phyloP scores from a whole-genome alignment of 768 basidiomycete species.

The Phanerochaete sordida region DNA sequence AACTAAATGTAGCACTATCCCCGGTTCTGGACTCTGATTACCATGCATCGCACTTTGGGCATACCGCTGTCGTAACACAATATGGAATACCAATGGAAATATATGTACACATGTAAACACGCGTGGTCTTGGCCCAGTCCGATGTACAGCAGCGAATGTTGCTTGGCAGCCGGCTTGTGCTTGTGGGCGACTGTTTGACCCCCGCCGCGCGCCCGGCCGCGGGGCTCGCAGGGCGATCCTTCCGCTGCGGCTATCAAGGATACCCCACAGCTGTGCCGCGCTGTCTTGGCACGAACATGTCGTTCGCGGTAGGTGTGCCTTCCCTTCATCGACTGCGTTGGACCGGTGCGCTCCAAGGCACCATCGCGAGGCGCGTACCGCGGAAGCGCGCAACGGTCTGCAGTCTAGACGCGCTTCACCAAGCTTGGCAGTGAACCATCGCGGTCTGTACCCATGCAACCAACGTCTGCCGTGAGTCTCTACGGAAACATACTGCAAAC shows the following conservation, averaged over 20 bases:
- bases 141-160: neutral
- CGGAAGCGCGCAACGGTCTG: neutral
- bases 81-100: neutral
- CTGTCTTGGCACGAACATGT: neutral
- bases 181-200: conserved; percentile 4
- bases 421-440: too few relatives aligned
- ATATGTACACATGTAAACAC: neutral
- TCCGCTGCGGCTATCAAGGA: neutral
- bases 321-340: neutral
- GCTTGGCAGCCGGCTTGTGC: neutral
- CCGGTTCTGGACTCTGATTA: neutral
- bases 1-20: neutral
- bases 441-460: too few relatives aligned
- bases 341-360: neutral
- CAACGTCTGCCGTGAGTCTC: too few relatives aligned
- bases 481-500: too few relatives aligned
- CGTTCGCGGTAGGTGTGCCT: neutral
- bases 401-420: too few relatives aligned
- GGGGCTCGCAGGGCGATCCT: neutral
- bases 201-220: neutral
- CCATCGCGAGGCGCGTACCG: neutral
- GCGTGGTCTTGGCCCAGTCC: neutral
- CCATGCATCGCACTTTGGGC: neutral
- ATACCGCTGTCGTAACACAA: neutral
- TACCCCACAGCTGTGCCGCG: neutral